Evolutionary conservation across 805 yeast genomes (phyloP), one percentile per base, ranked within the genome.

Genomic region (Ogataea degrootiae): DNA sequence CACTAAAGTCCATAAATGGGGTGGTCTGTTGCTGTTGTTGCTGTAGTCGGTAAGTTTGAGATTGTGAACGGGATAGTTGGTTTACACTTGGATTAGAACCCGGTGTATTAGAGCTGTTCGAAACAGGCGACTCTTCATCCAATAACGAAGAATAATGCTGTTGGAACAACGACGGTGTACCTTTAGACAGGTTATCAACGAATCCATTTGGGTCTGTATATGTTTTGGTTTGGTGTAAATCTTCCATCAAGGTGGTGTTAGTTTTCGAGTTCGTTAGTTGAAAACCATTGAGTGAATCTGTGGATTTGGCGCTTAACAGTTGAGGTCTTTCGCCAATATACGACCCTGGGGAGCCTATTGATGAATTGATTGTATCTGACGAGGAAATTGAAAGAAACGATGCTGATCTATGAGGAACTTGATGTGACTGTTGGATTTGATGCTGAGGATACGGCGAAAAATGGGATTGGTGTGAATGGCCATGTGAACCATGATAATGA

Each of bases 191-290:
- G 41, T 23, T 33, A 39, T 39, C 33, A 23, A 23, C 17, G 7
- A 19, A 16, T 6, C 26, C 23, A 21, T 31, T 41, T 4, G 49
- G 37, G 40, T 57, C 67, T 0, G 68, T 64, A 36, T 60, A 63
- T 1, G 68, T 64, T 42, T 56, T 63, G 2, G 66, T 55, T 48
- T 59, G 63, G 48, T 65, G 63, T 15, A 64, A 44, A 41, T 64
- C 70, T 39, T 62, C 67, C 65, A 63, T 63, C 16, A 65, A 44
- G 1, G 70, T 64, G 12, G 68, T 59, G 46, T 66, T 64, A 2
- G 69, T 65, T 44, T 63, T 64, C 2, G 67, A 46, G 39, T 63
- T 66, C 1, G 65, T 53, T 31, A 65, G 45, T 38, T 53, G 59
- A 41, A 59, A 59, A 2, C 60, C 62, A 35, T 52, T 57, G 33